Conservation (phyloP, 164 flowering plant genomes). For the Piper longum region DNA sequence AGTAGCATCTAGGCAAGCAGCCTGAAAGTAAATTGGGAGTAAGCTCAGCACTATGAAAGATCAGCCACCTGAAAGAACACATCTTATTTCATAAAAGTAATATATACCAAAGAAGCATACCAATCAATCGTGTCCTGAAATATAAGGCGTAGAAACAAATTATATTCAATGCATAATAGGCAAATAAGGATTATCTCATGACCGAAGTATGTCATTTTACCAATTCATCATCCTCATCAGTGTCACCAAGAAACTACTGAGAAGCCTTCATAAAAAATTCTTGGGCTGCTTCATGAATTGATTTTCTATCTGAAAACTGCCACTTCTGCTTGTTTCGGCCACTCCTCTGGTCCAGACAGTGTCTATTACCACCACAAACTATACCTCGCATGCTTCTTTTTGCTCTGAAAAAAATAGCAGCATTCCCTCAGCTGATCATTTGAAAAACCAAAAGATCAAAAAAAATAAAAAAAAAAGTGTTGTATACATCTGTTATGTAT, state of each 20-base stretch:
- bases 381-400: conserved; percentile 59
- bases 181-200: no score
- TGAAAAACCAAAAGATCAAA: background rate
- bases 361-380: conserved; percentile 30
- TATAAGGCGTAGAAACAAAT: no score
- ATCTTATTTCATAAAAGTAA: no score
- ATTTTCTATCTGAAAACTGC: conserved; percentile 36
- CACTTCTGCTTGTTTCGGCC: conserved; percentile 59
- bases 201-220: conserved; percentile 13
- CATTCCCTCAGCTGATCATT: conserved; percentile 1
- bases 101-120: no score
- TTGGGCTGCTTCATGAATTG: conserved; percentile 61
- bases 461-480: background rate
- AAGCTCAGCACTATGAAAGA: no score
- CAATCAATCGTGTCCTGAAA: no score
- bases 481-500: conserved; percentile 3
- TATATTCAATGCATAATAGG: no score
- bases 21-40: no score
- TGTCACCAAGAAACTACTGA: conserved; percentile 57
- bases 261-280: conserved; percentile 91
- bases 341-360: conserved; percentile 22
- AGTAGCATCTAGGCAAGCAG: no score
- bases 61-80: no score
- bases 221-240: conserved; percentile 30
- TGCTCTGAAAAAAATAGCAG: conserved; percentile 38